Conservation (phyloP, 129 eudicot species). For the Tanacetum coccineum region DNA sequence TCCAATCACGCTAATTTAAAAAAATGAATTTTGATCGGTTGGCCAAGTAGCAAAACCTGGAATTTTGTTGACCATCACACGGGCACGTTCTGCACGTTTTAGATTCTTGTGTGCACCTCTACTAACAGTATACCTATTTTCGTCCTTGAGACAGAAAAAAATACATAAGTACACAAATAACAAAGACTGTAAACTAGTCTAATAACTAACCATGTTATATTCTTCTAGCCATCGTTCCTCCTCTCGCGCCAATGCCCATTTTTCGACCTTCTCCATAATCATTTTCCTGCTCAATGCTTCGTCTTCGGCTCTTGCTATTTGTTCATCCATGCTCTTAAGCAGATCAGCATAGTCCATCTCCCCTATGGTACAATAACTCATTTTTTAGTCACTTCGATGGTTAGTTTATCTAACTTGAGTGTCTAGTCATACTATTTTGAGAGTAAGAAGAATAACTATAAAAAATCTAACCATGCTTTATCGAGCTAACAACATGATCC, state of each 20-base stretch:
- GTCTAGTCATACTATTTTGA: background rate
- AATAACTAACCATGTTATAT: conserved; percentile 60
- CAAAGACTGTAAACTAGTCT: background rate
- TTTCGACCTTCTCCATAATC: conserved; percentile 85
- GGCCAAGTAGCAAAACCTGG: conserved; percentile 39
- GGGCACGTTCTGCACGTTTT: conserved; percentile 87
- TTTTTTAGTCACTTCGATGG: background rate
- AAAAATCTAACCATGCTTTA: conserved; percentile 52
- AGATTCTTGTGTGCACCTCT: conserved; percentile 95
- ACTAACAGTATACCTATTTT: conserved; percentile 85
- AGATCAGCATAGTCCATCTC: conserved; percentile 78
- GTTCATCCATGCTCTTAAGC: conserved; percentile 64
- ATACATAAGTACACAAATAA: background rate
- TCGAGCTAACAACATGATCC: conserved; percentile 51
- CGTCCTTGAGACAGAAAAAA: conserved; percentile 46
- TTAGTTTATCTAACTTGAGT: background rate
- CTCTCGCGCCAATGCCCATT: conserved; percentile 75
- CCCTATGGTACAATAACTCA: conserved; percentile 37
- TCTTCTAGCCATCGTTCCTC: conserved; percentile 94
- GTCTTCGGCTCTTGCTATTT: conserved; percentile 64
- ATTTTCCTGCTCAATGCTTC: conserved; percentile 69
- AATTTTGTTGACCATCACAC: conserved; percentile 71
- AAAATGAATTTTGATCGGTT: background rate
- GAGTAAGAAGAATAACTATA: too few relatives aligned
- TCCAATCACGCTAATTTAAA: too few relatives aligned